Evolutionary conservation across 1,139 yeast genomes (phyloP).

Genomic region (Pichia sp.): DNA sequence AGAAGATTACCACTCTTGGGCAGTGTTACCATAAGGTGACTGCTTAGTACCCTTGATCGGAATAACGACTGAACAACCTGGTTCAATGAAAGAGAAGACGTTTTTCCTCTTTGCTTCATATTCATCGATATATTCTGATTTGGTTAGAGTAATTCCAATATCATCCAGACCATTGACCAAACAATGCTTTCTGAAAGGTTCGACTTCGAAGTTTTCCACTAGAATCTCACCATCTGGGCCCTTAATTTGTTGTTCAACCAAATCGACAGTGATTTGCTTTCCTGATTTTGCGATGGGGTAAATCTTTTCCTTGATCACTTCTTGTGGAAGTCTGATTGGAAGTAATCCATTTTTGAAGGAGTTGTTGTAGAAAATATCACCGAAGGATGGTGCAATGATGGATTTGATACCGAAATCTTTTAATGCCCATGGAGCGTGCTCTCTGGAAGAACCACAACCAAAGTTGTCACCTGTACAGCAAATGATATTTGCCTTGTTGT

Average conservation of each 20-base stretch:
- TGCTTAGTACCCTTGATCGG: conserved; percentile 70
- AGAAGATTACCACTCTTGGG: conserved; percentile 69
- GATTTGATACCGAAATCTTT: conserved; percentile 95
- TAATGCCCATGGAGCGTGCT: conserved; percentile 99
- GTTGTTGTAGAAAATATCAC: conserved; percentile 96
- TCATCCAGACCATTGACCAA: conserved; percentile 92
- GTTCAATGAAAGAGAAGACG: conserved; percentile 86
- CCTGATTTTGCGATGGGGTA: conserved; percentile 78
- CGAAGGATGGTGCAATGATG: conserved; percentile 95
- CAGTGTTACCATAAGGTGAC: conserved; percentile 60
- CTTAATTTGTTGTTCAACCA: conserved; percentile 77
- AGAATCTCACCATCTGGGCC: conserved; percentile 69
- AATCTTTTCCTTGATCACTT: conserved; percentile 62
- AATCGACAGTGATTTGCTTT: conserved; percentile 67
- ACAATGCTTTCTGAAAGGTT: conserved; percentile 90
- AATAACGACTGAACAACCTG: conserved; percentile 59
- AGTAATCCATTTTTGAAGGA: conserved; percentile 92
- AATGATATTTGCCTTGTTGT: conserved; percentile 70
- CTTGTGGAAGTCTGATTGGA: conserved; percentile 83
- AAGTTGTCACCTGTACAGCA: conserved; percentile 95
- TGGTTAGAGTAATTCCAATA: conserved; percentile 90
- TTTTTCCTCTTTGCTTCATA: conserved; percentile 75
- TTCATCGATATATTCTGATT: conserved; percentile 67
- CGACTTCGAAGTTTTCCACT: conserved; percentile 80
- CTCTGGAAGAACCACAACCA: conserved; percentile 99